phyloP scores from a whole-genome alignment of 176 grass and related monocot species.

The Olyra latifolia region DNA sequence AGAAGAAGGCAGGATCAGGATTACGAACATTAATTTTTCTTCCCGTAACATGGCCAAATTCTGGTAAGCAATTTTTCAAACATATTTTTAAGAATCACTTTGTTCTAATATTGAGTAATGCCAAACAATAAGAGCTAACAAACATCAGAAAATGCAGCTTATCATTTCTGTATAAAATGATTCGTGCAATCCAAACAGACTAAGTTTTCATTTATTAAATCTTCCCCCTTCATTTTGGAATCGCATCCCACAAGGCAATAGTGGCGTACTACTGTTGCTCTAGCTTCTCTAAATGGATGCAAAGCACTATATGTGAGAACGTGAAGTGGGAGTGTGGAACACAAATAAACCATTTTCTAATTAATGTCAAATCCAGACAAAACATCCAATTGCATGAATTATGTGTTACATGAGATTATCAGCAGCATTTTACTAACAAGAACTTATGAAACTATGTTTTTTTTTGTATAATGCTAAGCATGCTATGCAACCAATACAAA shows the following conservation, averaged over 20 bases:
- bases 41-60: slow-evolving; percentile 17
- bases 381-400: slow-evolving; percentile 8
- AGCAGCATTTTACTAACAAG: background rate
- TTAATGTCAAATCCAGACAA: background rate
- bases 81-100: background rate
- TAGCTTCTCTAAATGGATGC: background rate
- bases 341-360: slow-evolving; percentile 3
- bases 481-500: slow-evolving; percentile 6
- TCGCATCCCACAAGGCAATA: background rate
- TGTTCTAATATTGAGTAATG: background rate
- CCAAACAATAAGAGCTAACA: background rate
- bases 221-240: background rate
- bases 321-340: background rate
- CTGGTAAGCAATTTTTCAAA: slow-evolving; percentile 4
- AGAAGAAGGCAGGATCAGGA: background rate
- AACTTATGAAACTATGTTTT: slow-evolving; percentile 10
- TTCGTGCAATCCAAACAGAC: background rate
- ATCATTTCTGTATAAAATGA: background rate
- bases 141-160: background rate
- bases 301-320: background rate
- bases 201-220: background rate
- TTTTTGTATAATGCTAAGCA: slow-evolving; percentile 20
- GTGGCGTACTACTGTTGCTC: background rate
- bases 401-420: background rate
- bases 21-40: slow-evolving; percentile 20